Percentiles rank a stretch among this genome's conserved stretches.
Conservation (phyloP, 441 rosid genomes). For the Pelargonium australe region DNA sequence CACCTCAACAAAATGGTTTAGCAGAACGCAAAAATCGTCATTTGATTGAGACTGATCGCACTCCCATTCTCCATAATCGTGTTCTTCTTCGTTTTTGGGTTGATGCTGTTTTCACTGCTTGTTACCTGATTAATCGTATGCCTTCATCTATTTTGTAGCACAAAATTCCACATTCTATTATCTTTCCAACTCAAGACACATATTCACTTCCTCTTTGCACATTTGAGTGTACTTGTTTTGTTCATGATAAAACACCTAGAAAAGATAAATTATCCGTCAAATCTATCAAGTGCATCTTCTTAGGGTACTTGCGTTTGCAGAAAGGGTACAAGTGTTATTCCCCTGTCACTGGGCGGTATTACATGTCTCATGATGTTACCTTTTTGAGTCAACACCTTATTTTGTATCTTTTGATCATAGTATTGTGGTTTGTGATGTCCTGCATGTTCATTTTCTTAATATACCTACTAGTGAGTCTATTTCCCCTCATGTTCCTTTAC, state of each 20-base stretch:
- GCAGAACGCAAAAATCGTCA: neutral
- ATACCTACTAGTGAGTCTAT: neutral
- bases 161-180: neutral
- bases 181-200: neutral
- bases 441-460: neutral
- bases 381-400: neutral
- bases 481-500: neutral
- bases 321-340: neutral
- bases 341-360: neutral
- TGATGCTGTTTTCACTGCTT: neutral
- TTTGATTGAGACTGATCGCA: neutral
- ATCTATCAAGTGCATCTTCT: too few species aligned
- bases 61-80: neutral
- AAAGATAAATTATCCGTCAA: too few species aligned
- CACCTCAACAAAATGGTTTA: slow-evolving; percentile 7
- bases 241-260: too few species aligned
- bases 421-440: neutral
- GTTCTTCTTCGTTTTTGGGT: neutral
- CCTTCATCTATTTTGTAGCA: neutral
- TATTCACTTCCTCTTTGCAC: neutral
- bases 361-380: neutral
- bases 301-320: too few species aligned
- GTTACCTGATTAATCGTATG: neutral
- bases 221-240: neutral
- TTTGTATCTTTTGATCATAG: neutral